Evolutionary conservation across 2,329 filamentous ascomycete species (phyloP), one percentile per base, ranked within the genome.

Genomic region (Neospermospora avenae): DNA sequence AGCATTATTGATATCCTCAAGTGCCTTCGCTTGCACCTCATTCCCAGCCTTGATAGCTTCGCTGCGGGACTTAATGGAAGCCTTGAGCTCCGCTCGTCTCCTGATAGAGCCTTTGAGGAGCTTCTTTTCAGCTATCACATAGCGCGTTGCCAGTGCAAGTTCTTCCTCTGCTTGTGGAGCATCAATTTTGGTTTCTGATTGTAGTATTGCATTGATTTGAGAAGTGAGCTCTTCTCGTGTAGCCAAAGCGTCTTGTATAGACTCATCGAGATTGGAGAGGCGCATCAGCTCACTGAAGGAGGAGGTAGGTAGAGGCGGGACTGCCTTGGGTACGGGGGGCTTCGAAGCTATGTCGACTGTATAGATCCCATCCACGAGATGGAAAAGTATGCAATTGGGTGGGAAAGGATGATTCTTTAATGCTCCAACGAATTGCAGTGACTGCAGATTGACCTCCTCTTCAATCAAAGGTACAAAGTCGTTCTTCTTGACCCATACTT

Each of bases 201-300:
- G 72, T 4, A 87, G 72, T 0, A 86, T 74, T 0, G 78, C 72
- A 65, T 90, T 90, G 65, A 97, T 96, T 65, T 96, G 90, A n/a
- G 81, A 76, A 51, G 90, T 85, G 8, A 98, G 80, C 56, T 82
- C 81, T 61, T 89, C 85, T 14, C 89, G 85, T 0, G 91, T 96
- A 1, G 86, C 84, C 10, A 96, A 77, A 1, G 92, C 92, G 74
- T 98, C 93, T 71, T 96, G 91, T 24, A 97, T 90, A 57, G 92
- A 96, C 71, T 89, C 90, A 64, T 96, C 91, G 16, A 98, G 80
- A 60, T 93, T 96, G 5, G 90, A 88, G 11, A 98, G 80, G 62
- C 90, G 88, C 87, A 97, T 93, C 20, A 98, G 79, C 1, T 90
- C 85, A 70, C 91, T 92, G 73, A 96, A 97, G 0, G 92, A 92